Evolutionary conservation across 2,329 filamentous ascomycete species (phyloP), one percentile per base, ranked within the genome.

Genomic region (Beauveria asiatica): DNA sequence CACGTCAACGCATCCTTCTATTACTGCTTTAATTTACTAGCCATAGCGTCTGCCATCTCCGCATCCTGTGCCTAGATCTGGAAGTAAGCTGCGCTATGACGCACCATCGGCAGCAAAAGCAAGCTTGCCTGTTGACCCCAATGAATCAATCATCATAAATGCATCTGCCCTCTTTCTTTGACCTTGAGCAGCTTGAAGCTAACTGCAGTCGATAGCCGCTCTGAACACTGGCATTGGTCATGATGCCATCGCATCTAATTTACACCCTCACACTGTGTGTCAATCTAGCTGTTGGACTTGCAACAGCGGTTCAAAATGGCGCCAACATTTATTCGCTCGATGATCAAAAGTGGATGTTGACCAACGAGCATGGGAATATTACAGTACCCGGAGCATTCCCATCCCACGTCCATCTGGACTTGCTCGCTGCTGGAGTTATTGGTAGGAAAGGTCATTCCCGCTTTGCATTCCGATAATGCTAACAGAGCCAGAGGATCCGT

Each of bases 401-500:
- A 2, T 84, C 81, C 0, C 81, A 85, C 55, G 82, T 76, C 1
- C 83, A 86, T 68, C 68, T 87, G 16, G 83, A 87, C 66, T 73
- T 87, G 1, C 76, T 75, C 46, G 75, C 76, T 25, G 78, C 78
- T 23, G 71, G 78, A 7, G 74, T 83, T 3, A 84, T 85, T 63
- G 76, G 75, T 60, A 72, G 81, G 68, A 76, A 21, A 10, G 1
- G 3, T n/a, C 1, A 6, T 3, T 27, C 9, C 10, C 19, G 10
- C 13, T 21, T 27, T 16, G 16, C 0, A 57, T 17, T 5, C 6
- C 4, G 11, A 6, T 23, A 2, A 33, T 42, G 23, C 46, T 57
- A 42, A 57, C 45, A 42, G 8, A 4, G 2, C 5, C 6, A 50
- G 55, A 57, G 23, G 55, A 57, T 44, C 54, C 54, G 54, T 57